Evolutionary conservation across 2,329 filamentous ascomycete species (phyloP), one percentile per base, ranked within the genome.

Genomic region (Calonectria ilicicola): DNA sequence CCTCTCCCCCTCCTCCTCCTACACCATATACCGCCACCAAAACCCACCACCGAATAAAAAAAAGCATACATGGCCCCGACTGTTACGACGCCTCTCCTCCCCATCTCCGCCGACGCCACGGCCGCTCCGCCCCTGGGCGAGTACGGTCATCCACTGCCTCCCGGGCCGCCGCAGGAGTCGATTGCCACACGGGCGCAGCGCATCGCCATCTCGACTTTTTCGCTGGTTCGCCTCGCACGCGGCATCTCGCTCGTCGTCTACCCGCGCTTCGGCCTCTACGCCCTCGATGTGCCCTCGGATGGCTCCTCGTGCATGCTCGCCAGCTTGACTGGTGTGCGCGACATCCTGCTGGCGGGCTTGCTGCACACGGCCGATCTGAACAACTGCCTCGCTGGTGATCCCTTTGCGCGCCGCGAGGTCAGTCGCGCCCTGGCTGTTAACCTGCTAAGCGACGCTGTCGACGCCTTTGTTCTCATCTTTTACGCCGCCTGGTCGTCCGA

Each of bases 381-480:
- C 47, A 67, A 44, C 27, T 74, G 70, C 23, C 58, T 63, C 17
- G 46, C 40, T 6, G 64, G 56, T 19, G 76, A 78, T 17, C 47
- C 68, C 3, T 49, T 68, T 21, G 75, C 72, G 32, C 74, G 76
- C 47, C 77, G 78, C 62, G 82, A 83, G 60, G 74, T 81, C 6
- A 77, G 78, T 40, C 79, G 82, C 65, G 81, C 82, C 3, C 74
- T 83, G 35, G 78, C 79, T 14, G 75, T 77, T 27, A 81, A 78
- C 47, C 75, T 83, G 6, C 78, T 82, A 26, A 81, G 80, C 73
- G 82, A 83, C 76, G 80, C 80, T 70, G 77, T 82, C 51, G 81
- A 83, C 75, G 80, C 82, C 7, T 82, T 81, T 32, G 78, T 82
- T 46, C 76, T 83, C 65, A 82, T 83, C 60, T 83, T 83, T 65